A percentile compares a stretch with the other conserved stretches of the same genome.
Evolutionary conservation across 169 alveolate species (phyloP).

Genomic region (Eimeria tenella): DNA sequence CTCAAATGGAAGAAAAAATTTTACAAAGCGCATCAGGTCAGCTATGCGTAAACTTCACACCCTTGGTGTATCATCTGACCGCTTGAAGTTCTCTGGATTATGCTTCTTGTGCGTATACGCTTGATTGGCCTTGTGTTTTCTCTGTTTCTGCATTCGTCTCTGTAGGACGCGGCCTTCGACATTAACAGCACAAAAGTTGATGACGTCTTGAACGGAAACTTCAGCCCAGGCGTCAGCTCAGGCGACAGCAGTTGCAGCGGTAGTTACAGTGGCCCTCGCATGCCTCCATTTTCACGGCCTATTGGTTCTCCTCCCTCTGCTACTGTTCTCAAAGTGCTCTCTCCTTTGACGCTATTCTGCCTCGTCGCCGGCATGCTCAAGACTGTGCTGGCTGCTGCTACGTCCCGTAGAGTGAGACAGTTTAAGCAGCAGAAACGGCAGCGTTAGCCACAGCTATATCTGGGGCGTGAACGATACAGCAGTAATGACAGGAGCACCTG

Average conservation of each 20-base stretch:
- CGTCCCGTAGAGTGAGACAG: background rate
- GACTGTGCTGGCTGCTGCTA: background rate
- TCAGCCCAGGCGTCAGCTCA: too few species aligned
- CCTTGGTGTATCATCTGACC: background rate
- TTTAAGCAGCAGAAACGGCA: background rate
- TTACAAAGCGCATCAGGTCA: slow-evolving; percentile 61
- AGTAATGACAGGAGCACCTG: too few species aligned
- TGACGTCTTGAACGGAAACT: background rate
- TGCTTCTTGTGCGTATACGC: background rate
- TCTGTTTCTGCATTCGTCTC: background rate
- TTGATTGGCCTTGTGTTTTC: background rate
- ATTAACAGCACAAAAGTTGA: background rate
- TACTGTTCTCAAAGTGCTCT: background rate
- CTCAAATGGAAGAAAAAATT: slow-evolving; percentile 74
- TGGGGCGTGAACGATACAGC: too few species aligned
- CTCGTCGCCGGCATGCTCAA: slow-evolving; percentile 14
- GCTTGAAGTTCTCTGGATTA: background rate
- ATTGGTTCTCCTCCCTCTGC: slow-evolving; percentile 17
- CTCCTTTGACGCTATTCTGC: background rate
- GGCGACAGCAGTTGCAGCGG: too few species aligned
- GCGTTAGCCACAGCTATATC: too few species aligned
- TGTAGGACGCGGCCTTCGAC: background rate
- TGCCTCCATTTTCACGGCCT: background rate
- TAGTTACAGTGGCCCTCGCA: background rate
- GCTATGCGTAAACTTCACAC: background rate